Percentiles rank a stretch among this genome's conserved stretches.
phyloP scores from a whole-genome alignment of 352 stramenopile genomes.

The Plasmopara viticola region DNA sequence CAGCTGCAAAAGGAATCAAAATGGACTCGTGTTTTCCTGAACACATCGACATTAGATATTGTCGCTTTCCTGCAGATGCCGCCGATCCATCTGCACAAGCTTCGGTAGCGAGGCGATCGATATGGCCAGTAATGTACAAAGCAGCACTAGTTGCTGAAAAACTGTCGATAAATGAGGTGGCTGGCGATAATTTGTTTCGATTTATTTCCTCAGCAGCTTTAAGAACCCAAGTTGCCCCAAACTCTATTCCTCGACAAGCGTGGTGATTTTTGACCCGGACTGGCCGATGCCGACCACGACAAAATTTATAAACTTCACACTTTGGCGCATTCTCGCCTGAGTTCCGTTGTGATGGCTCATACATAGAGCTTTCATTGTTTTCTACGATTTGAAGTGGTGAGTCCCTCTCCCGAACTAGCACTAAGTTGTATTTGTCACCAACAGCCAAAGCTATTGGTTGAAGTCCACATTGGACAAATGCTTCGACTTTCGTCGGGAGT shows the following conservation, averaged over 20 bases:
- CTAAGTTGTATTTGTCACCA: slow-evolving; percentile 83
- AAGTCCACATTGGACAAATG: slow-evolving; percentile 40
- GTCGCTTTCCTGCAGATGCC: background rate
- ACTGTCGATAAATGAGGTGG: slow-evolving; percentile 15
- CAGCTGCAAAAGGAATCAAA: slow-evolving; percentile 36
- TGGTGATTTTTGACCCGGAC: slow-evolving; percentile 5
- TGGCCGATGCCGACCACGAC: slow-evolving; percentile 1
- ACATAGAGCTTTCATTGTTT: background rate
- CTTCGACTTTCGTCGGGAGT: slow-evolving; percentile 46
- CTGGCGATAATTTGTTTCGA: background rate
- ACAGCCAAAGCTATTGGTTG: slow-evolving; percentile 71
- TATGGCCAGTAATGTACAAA: slow-evolving; percentile 41
- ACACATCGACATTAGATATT: background rate
- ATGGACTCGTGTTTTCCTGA: slow-evolving; percentile 2
- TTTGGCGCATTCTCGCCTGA: background rate
- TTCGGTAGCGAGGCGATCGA: slow-evolving; percentile 31
- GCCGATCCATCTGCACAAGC: slow-evolving; percentile 20
- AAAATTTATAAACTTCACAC: background rate
- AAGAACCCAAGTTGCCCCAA: slow-evolving; percentile 23
- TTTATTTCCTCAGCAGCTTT: slow-evolving; percentile 1
- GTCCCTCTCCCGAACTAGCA: slow-evolving; percentile 50
- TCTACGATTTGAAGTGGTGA: background rate
- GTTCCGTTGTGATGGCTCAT: slow-evolving; percentile 1
- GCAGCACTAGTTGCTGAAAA: slow-evolving; percentile 25
- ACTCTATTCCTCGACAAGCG: slow-evolving; percentile 2